Conservation (phyloP, 2,329 filamentous ascomycete species). For the Gnomoniopsis smithogilvyi region DNA sequence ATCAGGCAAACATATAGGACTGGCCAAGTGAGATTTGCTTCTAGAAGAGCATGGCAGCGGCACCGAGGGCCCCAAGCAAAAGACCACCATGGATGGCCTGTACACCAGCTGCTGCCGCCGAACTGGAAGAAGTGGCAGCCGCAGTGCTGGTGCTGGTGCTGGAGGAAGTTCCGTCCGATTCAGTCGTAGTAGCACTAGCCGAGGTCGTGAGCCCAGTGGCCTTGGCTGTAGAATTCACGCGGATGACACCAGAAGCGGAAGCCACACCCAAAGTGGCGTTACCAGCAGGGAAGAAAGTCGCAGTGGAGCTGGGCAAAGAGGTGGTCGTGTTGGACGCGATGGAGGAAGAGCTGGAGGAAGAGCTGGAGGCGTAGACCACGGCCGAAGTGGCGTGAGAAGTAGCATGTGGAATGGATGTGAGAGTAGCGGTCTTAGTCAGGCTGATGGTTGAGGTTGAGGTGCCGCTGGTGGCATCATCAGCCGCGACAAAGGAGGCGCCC, state of each 20-base stretch:
- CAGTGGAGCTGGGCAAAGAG: constrained; percentile 25
- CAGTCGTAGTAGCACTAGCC: background rate
- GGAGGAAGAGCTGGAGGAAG: constrained; percentile 39
- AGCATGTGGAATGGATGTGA: constrained; percentile 38
- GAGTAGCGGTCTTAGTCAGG: constrained; percentile 42
- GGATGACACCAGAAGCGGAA: constrained; percentile 16
- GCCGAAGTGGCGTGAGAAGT: background rate
- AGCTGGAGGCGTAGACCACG: constrained; percentile 32
- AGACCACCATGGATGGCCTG: constrained; percentile 15
- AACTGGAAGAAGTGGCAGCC: constrained; percentile 23
- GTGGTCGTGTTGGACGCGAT: constrained; percentile 22
- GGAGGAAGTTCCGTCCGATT: background rate
- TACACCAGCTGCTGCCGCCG: constrained; percentile 4
- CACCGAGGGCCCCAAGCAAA: constrained; percentile 14
- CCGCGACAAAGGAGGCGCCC: constrained; percentile 35
- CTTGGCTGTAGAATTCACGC: constrained; percentile 3
- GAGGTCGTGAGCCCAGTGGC: constrained; percentile 5
- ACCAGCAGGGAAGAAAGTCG: constrained; percentile 27
- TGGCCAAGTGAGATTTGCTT: background rate
- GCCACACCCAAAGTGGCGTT: constrained; percentile 31
- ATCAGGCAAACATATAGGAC: background rate
- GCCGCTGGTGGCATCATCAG: constrained; percentile 26
- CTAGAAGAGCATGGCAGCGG: constrained; percentile 14
- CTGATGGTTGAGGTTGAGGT: constrained; percentile 45
- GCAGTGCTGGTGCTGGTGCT: constrained; percentile 24